Evolutionary conservation across 345 rosid species (phyloP).

Genomic region (Nasturtium officinale): DNA sequence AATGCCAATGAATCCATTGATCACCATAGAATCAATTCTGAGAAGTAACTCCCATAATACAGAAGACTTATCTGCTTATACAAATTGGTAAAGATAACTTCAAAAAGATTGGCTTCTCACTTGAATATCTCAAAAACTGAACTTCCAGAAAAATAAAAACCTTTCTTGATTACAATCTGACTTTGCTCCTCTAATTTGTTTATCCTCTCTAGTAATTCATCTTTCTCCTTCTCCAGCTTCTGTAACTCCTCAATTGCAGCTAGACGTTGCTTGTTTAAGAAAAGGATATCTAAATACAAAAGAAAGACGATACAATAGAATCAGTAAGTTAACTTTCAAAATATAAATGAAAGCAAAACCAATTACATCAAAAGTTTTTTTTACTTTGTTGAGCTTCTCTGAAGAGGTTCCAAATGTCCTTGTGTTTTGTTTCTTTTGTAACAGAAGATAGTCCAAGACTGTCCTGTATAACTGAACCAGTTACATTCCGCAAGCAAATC

Average conservation of each 20-base stretch:
- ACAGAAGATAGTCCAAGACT: slow-evolving; percentile 39
- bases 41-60: slow-evolving; percentile 67
- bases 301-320: not conserved
- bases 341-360: not conserved
- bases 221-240: slow-evolving; percentile 55
- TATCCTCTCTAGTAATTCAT: slow-evolving; percentile 55
- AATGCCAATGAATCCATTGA: slow-evolving; percentile 52
- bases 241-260: slow-evolving; percentile 65
- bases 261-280: slow-evolving; percentile 71
- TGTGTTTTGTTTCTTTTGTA: slow-evolving; percentile 45
- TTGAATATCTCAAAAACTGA: not conserved
- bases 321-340: not conserved
- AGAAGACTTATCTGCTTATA: slow-evolving; percentile 57
- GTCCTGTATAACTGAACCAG: slow-evolving; percentile 43
- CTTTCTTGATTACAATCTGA: slow-evolving; percentile 45
- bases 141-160: slow-evolving; percentile 27
- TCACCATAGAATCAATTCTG: slow-evolving; percentile 77
- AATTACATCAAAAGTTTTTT: not conserved
- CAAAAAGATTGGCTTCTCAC: not conserved
- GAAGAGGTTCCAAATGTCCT: slow-evolving; percentile 64
- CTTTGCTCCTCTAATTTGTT: slow-evolving; percentile 52
- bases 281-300: slow-evolving; percentile 57
- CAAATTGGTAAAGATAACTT: slow-evolving; percentile 9
- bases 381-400: slow-evolving; percentile 81
- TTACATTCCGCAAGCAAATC: not conserved